These are phyloP conservation scores for Arthrobotrys conoides DNA, from an alignment of 2,329 filamentous ascomycete genomes.

Conservation along the genomic window DNA sequence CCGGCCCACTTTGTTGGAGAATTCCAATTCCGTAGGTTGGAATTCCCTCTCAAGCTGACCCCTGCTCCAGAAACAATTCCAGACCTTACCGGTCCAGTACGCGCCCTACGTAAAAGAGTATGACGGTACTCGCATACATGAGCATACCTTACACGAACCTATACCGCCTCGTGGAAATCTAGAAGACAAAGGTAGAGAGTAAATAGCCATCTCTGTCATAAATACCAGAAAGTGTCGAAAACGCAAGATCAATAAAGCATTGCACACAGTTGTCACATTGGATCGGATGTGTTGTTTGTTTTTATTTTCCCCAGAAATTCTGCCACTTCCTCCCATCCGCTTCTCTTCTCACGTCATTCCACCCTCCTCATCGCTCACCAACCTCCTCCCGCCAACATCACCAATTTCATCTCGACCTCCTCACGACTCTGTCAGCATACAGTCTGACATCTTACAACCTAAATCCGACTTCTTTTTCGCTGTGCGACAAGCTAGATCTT, in stretches of 20 bases:
- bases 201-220: not conserved
- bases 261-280: not conserved
- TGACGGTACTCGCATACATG: too few species aligned
- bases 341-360: constrained; percentile 27
- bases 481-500: constrained; percentile 18
- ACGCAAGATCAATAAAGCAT: not conserved
- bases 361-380: constrained; percentile 29
- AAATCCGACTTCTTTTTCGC: constrained; percentile 4
- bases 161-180: too few species aligned
- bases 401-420: constrained; percentile 1
- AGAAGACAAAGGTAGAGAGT: not conserved
- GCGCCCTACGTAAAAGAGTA: too few species aligned
- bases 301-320: constrained; percentile 32
- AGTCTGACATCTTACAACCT: constrained; percentile 9
- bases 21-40: too few species aligned
- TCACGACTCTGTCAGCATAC: not conserved
- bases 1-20: too few species aligned
- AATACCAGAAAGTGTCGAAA: too few species aligned
- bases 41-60: too few species aligned
- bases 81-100: too few species aligned
- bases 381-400: constrained; percentile 2
- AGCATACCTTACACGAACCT: too few species aligned
- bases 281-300: constrained; percentile 29
- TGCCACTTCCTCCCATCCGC: constrained; percentile 4
- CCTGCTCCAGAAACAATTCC: too few species aligned